Conservation (phyloP, 768 basidiomycete species). For the Leccinellum albellum region DNA sequence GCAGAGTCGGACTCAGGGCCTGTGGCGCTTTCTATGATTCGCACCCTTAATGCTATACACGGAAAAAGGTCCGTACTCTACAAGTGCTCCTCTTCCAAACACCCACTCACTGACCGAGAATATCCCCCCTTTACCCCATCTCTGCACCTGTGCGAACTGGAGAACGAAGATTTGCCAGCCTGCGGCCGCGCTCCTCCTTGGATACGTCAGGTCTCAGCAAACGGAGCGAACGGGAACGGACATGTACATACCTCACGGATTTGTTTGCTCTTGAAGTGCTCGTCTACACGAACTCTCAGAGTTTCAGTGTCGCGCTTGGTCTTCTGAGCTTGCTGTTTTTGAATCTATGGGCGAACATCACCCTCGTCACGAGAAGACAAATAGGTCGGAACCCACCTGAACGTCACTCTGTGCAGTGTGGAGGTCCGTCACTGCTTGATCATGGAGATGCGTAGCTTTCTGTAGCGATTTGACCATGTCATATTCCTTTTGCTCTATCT, state of each 20-base stretch:
- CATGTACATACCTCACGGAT: conserved; percentile 18
- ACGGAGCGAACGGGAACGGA: not conserved
- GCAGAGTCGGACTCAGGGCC: no score
- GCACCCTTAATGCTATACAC: no score
- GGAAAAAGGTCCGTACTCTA: no score
- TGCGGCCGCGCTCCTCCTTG: conserved; percentile 22
- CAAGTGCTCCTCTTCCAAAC: no score
- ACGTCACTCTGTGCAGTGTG: conserved; percentile 42
- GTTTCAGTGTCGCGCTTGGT: conserved; percentile 16
- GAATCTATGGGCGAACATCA: conserved; percentile 14
- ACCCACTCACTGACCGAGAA: not conserved
- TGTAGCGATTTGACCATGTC: conserved; percentile 47
- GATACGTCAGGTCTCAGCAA: not conserved
- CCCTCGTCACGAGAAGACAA: not conserved
- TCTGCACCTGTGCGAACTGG: not conserved
- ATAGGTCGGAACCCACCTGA: conserved; percentile 31
- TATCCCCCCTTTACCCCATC: not conserved
- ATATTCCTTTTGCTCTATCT: conserved; percentile 49
- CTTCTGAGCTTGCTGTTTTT: conserved; percentile 21
- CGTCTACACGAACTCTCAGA: conserved; percentile 20
- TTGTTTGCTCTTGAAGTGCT: conserved; percentile 18
- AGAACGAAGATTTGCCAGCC: conserved; percentile 9
- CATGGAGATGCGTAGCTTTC: conserved; percentile 51
- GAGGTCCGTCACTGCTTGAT: conserved; percentile 42
- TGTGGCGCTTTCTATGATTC: no score